These are phyloP conservation scores for Fusarium ramigenum DNA, from an alignment of 2,329 filamentous ascomycete genomes.

Conservation along the genomic window DNA sequence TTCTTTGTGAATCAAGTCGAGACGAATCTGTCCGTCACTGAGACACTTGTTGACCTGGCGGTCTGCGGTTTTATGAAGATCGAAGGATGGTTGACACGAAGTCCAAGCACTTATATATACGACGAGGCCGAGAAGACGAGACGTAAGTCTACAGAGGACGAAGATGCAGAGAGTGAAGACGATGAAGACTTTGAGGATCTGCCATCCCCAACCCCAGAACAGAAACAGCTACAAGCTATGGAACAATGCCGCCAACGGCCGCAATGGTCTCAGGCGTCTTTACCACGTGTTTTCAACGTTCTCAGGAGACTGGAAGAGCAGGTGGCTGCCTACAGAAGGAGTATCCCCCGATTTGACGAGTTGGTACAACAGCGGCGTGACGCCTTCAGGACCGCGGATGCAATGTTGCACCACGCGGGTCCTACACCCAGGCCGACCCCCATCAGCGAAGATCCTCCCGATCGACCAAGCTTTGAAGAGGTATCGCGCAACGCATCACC, in stretches of 20 bases:
- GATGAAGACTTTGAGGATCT: slow-evolving; percentile 33
- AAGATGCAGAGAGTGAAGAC: slow-evolving; percentile 27
- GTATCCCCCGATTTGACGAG: slow-evolving; percentile 77
- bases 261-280: slow-evolving; percentile 59
- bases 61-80: slow-evolving; percentile 86
- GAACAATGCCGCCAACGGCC: slow-evolving; percentile 63
- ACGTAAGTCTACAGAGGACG: slow-evolving; percentile 6
- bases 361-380: slow-evolving; percentile 72
- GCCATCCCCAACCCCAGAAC: slow-evolving; percentile 36
- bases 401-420: slow-evolving; percentile 52
- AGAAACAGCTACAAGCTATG: slow-evolving; percentile 56
- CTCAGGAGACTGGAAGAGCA: slow-evolving; percentile 70
- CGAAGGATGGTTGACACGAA: slow-evolving; percentile 88
- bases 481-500: slow-evolving; percentile 60
- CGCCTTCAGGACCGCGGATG: slow-evolving; percentile 69
- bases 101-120: slow-evolving; percentile 69
- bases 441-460: slow-evolving; percentile 48
- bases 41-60: slow-evolving; percentile 82
- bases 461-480: slow-evolving; percentile 57
- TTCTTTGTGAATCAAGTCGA: slow-evolving; percentile 94
- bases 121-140: slow-evolving; percentile 50
- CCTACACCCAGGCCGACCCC: slow-evolving; percentile 45
- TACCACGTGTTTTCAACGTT: slow-evolving; percentile 64
- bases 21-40: slow-evolving; percentile 88
- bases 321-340: slow-evolving; percentile 67